Base-by-base conservation (phyloP, 805 yeast genomes). In the Lachancea cidri region DNA sequence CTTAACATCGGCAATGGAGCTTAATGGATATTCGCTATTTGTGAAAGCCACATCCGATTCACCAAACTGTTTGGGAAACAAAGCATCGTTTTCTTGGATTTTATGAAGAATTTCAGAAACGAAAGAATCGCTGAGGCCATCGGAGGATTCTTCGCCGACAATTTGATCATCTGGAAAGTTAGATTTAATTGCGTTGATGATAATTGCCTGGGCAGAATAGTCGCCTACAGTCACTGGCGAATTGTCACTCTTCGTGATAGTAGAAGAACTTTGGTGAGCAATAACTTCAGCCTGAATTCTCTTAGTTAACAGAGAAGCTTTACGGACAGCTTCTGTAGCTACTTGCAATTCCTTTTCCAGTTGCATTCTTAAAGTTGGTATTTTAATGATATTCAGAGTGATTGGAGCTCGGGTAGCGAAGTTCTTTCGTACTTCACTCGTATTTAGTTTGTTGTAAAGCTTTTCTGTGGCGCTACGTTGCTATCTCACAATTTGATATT, bases 211-310 rank as follows among this genome's bases (percentile, higher is more conserved):
- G 0, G 97, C 89, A 3, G 95, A 96, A 58, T 84, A 93, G 62
- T 93, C 99, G 14, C 98, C 98, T 42, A 86, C 71, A 1, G 99
- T 93, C 13, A 93, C 99, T 1, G 99, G 99, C 1, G 96, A 86
- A 47, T 80, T 78, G 61, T 91, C 99, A 31, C 76, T 74, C 60
- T 93, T 93, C 45, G 87, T 81, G 42, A 87, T 75, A 35, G 86
- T 84, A 47, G 66, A 71, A 44, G 64, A 62, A 47, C 55, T 74
- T 58, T 58, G 66, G 50, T 55, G 71, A 50, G 68, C 73, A 52
- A 60, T 73, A 52, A 73, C 81, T 57, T 66, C 72, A 20, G 65
- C 82, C 62, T 77, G 79, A 45, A 77, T 76, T 54, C 70, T 69
- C 54, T 76, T 75, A 17, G 96, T 87, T 43, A 91, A 70, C 15